These are phyloP conservation scores for Scutellaria barbata DNA, from an alignment of 257 asterid species.

Conservation along the genomic window DNA sequence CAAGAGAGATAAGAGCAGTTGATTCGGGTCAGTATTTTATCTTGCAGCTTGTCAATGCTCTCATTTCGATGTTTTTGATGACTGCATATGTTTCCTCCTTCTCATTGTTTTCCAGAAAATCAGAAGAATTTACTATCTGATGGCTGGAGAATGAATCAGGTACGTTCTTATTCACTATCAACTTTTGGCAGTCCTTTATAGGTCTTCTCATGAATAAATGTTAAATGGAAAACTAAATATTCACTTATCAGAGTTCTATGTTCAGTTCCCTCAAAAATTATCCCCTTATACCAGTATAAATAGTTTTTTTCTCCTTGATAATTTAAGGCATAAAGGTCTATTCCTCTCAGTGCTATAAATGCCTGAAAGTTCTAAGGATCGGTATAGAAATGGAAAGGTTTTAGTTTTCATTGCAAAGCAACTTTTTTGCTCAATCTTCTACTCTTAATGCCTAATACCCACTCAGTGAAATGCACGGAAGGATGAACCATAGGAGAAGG, in stretches of 20 bases:
- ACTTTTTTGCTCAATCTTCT: not conserved
- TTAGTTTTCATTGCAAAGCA: not conserved
- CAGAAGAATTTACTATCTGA: conserved; percentile 93
- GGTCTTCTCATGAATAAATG: not conserved
- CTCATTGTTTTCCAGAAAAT: conserved; percentile 58
- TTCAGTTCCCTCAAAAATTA: not conserved
- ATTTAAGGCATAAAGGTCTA: not conserved
- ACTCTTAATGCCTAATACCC: conserved; percentile 12
- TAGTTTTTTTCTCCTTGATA: conserved; percentile 4
- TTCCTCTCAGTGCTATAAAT: not conserved
- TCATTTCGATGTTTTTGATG: conserved; percentile 35
- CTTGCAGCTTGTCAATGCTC: conserved; percentile 25
- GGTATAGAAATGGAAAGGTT: not conserved
- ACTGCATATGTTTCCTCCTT: conserved; percentile 33
- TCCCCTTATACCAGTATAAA: not conserved
- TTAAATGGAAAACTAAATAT: not conserved
- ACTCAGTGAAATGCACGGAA: not conserved
- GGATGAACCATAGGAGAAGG: conserved; percentile 7
- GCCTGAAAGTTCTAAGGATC: not conserved
- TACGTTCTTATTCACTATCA: conserved; percentile 37
- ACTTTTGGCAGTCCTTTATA: not conserved
- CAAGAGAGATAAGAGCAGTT: conserved; percentile 92
- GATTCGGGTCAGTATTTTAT: conserved; percentile 76
- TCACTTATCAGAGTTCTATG: conserved; percentile 18
- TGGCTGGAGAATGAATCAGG: conserved; percentile 98